These are phyloP conservation scores for Neocatenulostroma microsporum DNA, from an alignment of 2,329 filamentous ascomycete species.

Conservation along the genomic window DNA sequence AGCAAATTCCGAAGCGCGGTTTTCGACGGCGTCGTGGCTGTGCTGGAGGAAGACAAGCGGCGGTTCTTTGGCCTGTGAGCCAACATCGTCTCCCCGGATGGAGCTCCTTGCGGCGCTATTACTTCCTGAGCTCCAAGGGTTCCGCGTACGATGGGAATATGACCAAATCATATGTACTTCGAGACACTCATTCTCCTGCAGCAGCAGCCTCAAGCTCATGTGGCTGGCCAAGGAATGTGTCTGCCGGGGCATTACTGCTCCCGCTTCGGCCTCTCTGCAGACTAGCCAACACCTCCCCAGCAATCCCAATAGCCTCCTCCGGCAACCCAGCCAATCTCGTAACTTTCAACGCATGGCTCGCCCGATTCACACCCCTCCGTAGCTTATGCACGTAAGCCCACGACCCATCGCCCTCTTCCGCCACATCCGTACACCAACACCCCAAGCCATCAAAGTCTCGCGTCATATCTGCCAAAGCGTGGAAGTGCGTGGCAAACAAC, in stretches of 20 bases:
- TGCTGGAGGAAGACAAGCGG: conserved; percentile 25
- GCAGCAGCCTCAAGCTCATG: too few species aligned
- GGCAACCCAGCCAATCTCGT: conserved; percentile 75
- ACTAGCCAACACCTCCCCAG: conserved; percentile 48
- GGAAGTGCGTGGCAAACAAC: conserved; percentile 94
- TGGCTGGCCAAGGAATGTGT: too few species aligned
- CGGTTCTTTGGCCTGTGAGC: too few species aligned
- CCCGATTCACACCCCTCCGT: conserved; percentile 70
- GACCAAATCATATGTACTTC: too few species aligned
- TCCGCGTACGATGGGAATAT: too few species aligned
- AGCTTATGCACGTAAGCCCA: conserved; percentile 86
- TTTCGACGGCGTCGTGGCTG: conserved; percentile 23
- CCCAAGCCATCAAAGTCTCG: conserved; percentile 52
- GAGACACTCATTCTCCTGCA: too few species aligned
- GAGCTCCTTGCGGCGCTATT: too few species aligned
- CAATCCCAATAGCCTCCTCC: conserved; percentile 60
- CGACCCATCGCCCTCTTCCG: conserved; percentile 56
- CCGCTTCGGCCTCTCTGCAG: not conserved
- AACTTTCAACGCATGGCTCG: conserved; percentile 93
- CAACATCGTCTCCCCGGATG: too few species aligned
- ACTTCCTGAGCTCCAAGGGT: too few species aligned
- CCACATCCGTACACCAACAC: conserved; percentile 82
- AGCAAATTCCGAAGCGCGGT: conserved; percentile 25
- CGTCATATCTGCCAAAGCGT: conserved; percentile 72
- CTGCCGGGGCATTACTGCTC: not conserved